Percentiles rank a stretch among this genome's conserved stretches.
phyloP scores from a whole-genome alignment of 2,329 filamentous ascomycete species.

The Fusarium citri region DNA sequence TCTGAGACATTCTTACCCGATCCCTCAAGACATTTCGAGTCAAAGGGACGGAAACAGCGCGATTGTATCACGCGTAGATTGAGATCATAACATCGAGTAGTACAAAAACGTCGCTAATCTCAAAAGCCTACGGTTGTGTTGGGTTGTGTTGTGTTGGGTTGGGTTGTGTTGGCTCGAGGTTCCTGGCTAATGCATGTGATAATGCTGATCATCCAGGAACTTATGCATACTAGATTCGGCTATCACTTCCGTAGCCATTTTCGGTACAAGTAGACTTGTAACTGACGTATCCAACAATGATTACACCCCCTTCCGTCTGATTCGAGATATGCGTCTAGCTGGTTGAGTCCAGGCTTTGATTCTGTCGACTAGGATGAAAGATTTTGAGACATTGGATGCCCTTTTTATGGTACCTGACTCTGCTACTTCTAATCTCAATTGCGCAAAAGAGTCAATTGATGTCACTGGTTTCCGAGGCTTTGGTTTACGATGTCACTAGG shows the following conservation, averaged over 20 bases:
- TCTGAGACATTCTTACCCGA: slow-evolving; percentile 17
- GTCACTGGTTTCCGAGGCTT: not conserved
- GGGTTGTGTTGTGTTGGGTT: not conserved
- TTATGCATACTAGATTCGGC: not conserved
- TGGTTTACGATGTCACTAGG: not conserved
- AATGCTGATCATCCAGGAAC: not conserved
- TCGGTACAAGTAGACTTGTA: not conserved
- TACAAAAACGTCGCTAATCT: not conserved
- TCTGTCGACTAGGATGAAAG: not conserved
- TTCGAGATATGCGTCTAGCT: not conserved
- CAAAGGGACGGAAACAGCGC: not conserved
- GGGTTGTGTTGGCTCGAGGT: not conserved
- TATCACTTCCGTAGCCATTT: not conserved
- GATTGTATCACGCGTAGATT: not conserved
- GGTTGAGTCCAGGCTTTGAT: not conserved
- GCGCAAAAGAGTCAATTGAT: not conserved
- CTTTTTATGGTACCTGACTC: not conserved
- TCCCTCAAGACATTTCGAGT: not conserved
- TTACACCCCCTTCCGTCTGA: not conserved
- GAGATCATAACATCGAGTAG: not conserved
- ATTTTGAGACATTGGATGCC: not conserved
- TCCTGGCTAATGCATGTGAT: not conserved
- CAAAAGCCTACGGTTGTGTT: not conserved
- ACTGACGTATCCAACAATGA: not conserved
- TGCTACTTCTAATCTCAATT: not conserved